phyloP scores from a whole-genome alignment of 1,284 basidiomycete genomes.

The Tylopilus orsonianus region DNA sequence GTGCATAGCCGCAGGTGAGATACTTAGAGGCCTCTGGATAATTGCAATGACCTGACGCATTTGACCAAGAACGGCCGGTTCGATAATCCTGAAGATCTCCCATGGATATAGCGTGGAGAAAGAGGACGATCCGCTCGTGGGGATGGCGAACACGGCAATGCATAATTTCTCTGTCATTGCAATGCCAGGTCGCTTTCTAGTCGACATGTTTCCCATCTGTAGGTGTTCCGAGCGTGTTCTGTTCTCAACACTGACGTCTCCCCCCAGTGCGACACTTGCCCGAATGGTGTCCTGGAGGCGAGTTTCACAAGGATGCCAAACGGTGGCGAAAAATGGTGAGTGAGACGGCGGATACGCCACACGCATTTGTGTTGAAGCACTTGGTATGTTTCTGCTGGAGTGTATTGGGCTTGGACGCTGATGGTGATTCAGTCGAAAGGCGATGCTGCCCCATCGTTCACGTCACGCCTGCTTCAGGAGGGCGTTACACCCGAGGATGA shows the following conservation, averaged over 20 bases:
- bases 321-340: constrained; percentile 36
- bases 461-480: constrained; percentile 22
- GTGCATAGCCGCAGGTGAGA: constrained; percentile 11
- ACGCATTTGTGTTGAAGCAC: constrained; percentile 38
- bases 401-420: not conserved
- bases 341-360: constrained; percentile 37
- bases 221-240: constrained; percentile 12
- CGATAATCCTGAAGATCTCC: constrained; percentile 17
- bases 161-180: constrained; percentile 12
- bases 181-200: constrained; percentile 27
- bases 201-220: constrained; percentile 31
- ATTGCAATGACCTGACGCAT: too few relatives aligned
- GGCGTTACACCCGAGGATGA: constrained; percentile 16
- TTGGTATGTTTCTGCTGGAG: constrained; percentile 28
- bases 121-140: constrained; percentile 25
- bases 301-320: constrained; percentile 41
- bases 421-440: constrained; percentile 37
- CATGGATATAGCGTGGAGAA: constrained; percentile 25
- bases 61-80: constrained; percentile 1
- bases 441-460: constrained; percentile 37
- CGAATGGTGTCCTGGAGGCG: constrained; percentile 47
- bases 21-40: constrained; percentile 3
- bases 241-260: too few relatives aligned
- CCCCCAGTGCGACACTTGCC: constrained; percentile 42
- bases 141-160: constrained; percentile 20